Conservation (phyloP, 2,329 filamentous ascomycete genomes). For the Diaporthe citri region DNA sequence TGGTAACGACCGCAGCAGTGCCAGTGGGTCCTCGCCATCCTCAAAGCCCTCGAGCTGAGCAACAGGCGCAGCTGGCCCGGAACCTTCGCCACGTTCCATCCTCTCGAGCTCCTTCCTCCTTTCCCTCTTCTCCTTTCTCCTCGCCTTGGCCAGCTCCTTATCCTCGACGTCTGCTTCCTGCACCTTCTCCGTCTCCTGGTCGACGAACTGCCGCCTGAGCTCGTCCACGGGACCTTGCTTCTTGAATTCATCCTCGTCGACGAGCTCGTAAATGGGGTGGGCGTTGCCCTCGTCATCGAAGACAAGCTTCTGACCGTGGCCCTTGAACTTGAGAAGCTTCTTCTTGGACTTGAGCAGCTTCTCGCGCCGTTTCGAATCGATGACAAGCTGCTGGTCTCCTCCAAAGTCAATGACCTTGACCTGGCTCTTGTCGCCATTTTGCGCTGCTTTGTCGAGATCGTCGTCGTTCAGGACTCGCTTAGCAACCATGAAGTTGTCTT, state of each 20-base stretch:
- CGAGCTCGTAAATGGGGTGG: slow-evolving; percentile 88
- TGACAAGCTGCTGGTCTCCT: slow-evolving; percentile 78
- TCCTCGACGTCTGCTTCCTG: slow-evolving; percentile 83
- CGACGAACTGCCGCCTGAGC: slow-evolving; percentile 83
- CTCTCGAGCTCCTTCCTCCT: slow-evolving; percentile 77
- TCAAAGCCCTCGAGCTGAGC: slow-evolving; percentile 50
- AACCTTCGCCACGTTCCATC: slow-evolving; percentile 60
- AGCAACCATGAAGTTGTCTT: slow-evolving; percentile 87
- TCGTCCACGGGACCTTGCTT: slow-evolving; percentile 80
- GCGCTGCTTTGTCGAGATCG: slow-evolving; percentile 67
- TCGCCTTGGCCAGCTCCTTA: slow-evolving; percentile 83
- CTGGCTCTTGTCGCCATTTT: slow-evolving; percentile 56
- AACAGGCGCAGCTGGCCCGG: slow-evolving; percentile 45
- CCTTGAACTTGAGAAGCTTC: slow-evolving; percentile 90
- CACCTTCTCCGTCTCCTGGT: slow-evolving; percentile 79
- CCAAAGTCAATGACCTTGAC: slow-evolving; percentile 76
- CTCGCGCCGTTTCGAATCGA: slow-evolving; percentile 95
- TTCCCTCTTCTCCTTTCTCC: slow-evolving; percentile 80
- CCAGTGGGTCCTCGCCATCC: slow-evolving; percentile 66
- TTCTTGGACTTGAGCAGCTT: slow-evolving; percentile 97
- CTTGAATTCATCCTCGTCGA: slow-evolving; percentile 85
- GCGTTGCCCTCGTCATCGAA: slow-evolving; percentile 93
- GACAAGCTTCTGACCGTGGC: slow-evolving; percentile 84
- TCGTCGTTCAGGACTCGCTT: slow-evolving; percentile 87
- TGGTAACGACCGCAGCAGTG: slow-evolving; percentile 69